Percentiles rank a stretch among this genome's conserved stretches.
phyloP scores from a whole-genome alignment of 805 yeast genomes.

The Zygosaccharomyces bailii region DNA sequence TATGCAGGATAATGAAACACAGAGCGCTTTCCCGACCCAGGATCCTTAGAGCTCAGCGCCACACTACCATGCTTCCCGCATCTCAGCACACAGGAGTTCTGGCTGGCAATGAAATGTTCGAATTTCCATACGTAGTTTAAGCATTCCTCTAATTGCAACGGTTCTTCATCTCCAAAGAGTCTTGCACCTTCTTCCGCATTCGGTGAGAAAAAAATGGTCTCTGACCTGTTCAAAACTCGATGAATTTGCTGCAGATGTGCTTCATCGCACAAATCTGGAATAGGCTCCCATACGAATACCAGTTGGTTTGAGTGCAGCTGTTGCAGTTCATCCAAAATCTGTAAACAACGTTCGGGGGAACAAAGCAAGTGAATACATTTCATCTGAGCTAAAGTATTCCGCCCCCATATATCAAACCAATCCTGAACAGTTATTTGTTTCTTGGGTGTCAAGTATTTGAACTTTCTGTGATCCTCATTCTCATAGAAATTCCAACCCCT shows the following conservation, averaged over 20 bases:
- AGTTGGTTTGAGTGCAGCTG: conserved; percentile 30
- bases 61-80: conserved; percentile 76
- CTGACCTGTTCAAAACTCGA: conserved; percentile 17
- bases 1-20: conserved; percentile 66
- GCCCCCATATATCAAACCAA: conserved; percentile 26
- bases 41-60: conserved; percentile 34
- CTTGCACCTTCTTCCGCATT: conserved; percentile 79
- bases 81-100: conserved; percentile 48
- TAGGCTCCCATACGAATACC: conserved; percentile 75
- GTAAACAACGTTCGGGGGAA: conserved; percentile 57
- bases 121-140: conserved; percentile 44
- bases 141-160: conserved; percentile 40
- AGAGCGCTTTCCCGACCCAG: conserved; percentile 7
- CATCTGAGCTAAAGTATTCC: conserved; percentile 36
- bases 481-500: conserved; percentile 78
- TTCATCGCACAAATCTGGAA: conserved; percentile 68
- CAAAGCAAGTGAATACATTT: conserved; percentile 68
- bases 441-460: conserved; percentile 62
- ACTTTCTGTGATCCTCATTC: conserved; percentile 55
- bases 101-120: conserved; percentile 39
- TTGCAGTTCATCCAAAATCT: conserved; percentile 41
- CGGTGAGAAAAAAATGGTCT: conserved; percentile 54
- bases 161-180: conserved; percentile 50
- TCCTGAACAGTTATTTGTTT: conserved; percentile 57
- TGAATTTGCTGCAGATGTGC: conserved; percentile 40